Evolutionary conservation across 257 asterid genomes (phyloP).

Genomic region (Ilex aquifolium): DNA sequence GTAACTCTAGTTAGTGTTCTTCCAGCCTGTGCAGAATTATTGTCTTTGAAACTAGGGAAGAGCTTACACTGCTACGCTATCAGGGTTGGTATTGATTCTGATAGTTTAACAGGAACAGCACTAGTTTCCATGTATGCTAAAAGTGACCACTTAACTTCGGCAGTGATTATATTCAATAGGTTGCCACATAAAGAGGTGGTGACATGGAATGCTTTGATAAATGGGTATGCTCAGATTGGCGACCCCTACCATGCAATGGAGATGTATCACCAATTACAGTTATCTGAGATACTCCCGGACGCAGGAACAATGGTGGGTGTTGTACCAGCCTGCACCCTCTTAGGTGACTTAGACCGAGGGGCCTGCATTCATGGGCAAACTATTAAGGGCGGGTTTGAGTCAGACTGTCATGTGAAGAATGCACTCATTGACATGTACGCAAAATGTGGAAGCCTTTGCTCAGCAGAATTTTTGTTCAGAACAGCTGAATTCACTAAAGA

Average conservation of each 20-base stretch:
- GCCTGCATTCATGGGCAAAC: slow-evolving; percentile 24
- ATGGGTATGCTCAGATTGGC: slow-evolving; percentile 31
- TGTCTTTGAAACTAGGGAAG: slow-evolving; percentile 25
- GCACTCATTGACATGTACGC: slow-evolving; percentile 37
- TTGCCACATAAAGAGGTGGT: slow-evolving; percentile 31
- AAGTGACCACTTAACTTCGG: slow-evolving; percentile 20
- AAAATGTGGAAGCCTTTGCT: slow-evolving; percentile 28
- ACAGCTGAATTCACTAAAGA: slow-evolving; percentile 22
- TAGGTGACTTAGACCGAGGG: slow-evolving; percentile 25
- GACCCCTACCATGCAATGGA: slow-evolving; percentile 20
- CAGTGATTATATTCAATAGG: slow-evolving; percentile 20
- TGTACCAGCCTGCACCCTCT: slow-evolving; percentile 34
- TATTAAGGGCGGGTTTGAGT: slow-evolving; percentile 27
- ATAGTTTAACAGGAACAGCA: slow-evolving; percentile 33
- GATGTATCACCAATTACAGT: slow-evolving; percentile 19
- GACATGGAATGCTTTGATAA: slow-evolving; percentile 40
- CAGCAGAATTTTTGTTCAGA: slow-evolving; percentile 28
- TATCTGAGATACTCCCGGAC: slow-evolving; percentile 29
- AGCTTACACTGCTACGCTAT: slow-evolving; percentile 35
- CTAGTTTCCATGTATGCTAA: slow-evolving; percentile 43
- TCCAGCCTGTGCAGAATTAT: slow-evolving; percentile 34
- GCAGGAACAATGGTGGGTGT: slow-evolving; percentile 34
- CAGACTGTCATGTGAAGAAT: slow-evolving; percentile 29
- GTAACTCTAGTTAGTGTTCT: slow-evolving; percentile 33
- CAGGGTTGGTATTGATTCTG: slow-evolving; percentile 20